These are phyloP conservation scores for Alternaria postmessia DNA, from an alignment of 2,329 filamentous ascomycete species.

Conservation along the genomic window DNA sequence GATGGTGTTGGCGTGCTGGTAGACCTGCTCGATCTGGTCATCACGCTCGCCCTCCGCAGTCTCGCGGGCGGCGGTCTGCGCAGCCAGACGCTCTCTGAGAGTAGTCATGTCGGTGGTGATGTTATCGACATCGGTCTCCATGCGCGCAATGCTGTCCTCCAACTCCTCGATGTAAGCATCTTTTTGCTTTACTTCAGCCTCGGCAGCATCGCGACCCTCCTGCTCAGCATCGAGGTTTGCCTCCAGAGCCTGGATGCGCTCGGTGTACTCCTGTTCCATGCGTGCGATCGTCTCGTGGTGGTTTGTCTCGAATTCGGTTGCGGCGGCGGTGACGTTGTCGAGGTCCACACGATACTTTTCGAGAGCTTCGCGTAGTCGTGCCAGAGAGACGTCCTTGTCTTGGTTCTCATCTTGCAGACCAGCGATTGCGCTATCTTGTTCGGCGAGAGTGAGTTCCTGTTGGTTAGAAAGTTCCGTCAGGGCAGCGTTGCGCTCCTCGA, in stretches of 20 bases:
- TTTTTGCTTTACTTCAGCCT: slow-evolving; percentile 51
- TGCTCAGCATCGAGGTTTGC: slow-evolving; percentile 48
- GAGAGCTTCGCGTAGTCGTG: slow-evolving; percentile 50
- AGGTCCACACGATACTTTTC: slow-evolving; percentile 53
- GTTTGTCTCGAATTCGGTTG: slow-evolving; percentile 52
- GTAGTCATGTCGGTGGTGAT: slow-evolving; percentile 42
- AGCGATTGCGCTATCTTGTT: slow-evolving; percentile 40
- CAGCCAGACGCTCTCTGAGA: slow-evolving; percentile 46
- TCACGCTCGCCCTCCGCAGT: slow-evolving; percentile 50
- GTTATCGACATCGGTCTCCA: slow-evolving; percentile 49
- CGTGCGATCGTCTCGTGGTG: slow-evolving; percentile 47
- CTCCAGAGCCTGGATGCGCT: slow-evolving; percentile 48
- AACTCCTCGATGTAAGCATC: slow-evolving; percentile 51
- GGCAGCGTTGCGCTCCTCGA: slow-evolving; percentile 43
- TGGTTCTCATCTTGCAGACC: slow-evolving; percentile 39
- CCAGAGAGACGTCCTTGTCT: slow-evolving; percentile 47
- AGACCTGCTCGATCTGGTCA: slow-evolving; percentile 45
- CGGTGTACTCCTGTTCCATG: slow-evolving; percentile 52
- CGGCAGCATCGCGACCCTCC: slow-evolving; percentile 49
- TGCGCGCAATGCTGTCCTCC: slow-evolving; percentile 47
- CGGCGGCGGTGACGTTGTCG: slow-evolving; percentile 46
- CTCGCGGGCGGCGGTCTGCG: slow-evolving; percentile 44
- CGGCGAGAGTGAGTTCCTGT: slow-evolving; percentile 46
- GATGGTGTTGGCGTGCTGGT: slow-evolving; percentile 47
- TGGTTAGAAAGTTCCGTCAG: slow-evolving; percentile 41